Evolutionary conservation across 305 asterid species (phyloP).

Genomic region (Solanum hybrid): DNA sequence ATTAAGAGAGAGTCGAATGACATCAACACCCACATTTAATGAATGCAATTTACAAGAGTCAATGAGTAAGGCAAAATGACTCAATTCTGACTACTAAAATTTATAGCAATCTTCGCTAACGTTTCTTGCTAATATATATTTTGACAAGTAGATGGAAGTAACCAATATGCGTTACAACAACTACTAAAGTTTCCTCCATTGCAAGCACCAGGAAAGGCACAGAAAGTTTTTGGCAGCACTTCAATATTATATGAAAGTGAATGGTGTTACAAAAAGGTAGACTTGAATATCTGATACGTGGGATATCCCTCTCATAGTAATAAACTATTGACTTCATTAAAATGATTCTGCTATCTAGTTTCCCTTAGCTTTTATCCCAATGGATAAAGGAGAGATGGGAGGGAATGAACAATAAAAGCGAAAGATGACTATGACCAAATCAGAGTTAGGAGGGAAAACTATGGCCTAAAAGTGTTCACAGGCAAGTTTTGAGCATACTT

Average conservation of each 20-base stretch:
- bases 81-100: neutral
- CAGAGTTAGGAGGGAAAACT: neutral
- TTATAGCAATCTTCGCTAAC: neutral
- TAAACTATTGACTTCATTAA: too few species aligned
- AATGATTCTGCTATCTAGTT: neutral
- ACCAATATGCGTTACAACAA: neutral
- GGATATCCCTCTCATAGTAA: neutral
- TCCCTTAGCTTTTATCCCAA: neutral
- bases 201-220: neutral
- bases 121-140: neutral
- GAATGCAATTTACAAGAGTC: neutral
- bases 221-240: neutral
- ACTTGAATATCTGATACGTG: neutral
- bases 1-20: neutral
- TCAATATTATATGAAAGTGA: neutral
- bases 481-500: slow-evolving; percentile 34
- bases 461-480: neutral
- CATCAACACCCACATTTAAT: neutral
- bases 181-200: neutral
- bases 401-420: neutral
- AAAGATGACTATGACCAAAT: neutral
- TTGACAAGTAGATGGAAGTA: neutral
- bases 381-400: neutral
- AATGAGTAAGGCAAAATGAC: neutral
- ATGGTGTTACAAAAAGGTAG: neutral